A percentile compares a stretch with the other conserved stretches of the same genome.
Conservation (phyloP, 202 grass and related monocot genomes). For the Elaeis oleifera region DNA sequence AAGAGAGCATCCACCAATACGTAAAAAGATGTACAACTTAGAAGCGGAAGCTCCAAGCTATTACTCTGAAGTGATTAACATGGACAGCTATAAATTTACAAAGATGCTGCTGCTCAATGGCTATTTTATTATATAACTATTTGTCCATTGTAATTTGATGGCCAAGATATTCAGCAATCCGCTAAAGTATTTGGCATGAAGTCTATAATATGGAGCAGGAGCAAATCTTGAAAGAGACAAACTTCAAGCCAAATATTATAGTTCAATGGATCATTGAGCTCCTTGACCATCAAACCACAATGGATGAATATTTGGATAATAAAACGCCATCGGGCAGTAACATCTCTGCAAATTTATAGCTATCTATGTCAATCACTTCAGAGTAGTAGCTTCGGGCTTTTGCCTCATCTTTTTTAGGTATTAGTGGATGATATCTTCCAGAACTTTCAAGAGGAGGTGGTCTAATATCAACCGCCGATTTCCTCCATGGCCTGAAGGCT, state of each 20-base stretch:
- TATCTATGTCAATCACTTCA: not conserved
- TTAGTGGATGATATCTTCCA: too few relatives aligned
- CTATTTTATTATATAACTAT: conserved; percentile 16
- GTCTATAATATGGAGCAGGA: too few relatives aligned
- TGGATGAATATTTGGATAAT: not conserved
- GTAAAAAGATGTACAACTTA: not conserved
- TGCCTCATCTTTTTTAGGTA: not conserved
- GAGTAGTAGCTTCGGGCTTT: not conserved
- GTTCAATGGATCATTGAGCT: too few relatives aligned
- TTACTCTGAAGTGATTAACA: not conserved
- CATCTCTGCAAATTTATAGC: not conserved
- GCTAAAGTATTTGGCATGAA: too few relatives aligned
- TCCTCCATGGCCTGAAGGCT: not conserved
- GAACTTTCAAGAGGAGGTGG: not conserved
- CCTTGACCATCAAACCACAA: too few relatives aligned
- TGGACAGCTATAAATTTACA: not conserved
- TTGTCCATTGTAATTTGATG: too few relatives aligned
- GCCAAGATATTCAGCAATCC: too few relatives aligned
- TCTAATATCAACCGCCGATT: not conserved
- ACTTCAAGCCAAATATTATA: too few relatives aligned
- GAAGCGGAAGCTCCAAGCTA: not conserved
- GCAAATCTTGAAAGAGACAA: too few relatives aligned
- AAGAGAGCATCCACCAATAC: not conserved
- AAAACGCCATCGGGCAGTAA: conserved; percentile 21
- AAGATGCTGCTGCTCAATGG: conserved; percentile 5